phyloP scores from a whole-genome alignment of 495 filamentous ascomycete species.

The Aspergillus bridgeri region DNA sequence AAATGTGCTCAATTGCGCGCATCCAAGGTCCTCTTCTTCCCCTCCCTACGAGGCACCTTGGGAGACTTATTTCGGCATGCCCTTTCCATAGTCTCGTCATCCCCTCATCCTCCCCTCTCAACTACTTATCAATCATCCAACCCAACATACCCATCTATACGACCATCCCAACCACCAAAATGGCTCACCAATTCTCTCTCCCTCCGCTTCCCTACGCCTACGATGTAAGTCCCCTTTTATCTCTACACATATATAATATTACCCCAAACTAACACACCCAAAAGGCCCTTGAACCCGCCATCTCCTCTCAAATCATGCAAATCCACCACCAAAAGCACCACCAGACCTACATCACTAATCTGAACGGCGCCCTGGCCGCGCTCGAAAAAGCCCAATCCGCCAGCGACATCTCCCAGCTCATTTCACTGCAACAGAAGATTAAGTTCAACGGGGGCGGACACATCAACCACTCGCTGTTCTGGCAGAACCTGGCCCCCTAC shows the following conservation, averaged over 20 bases:
- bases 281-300: constrained; percentile 83
- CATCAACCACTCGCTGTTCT: constrained; percentile 91
- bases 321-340: constrained; percentile 68
- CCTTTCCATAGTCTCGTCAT: neutral
- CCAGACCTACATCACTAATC: constrained; percentile 62
- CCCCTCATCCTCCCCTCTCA: neutral
- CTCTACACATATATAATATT: neutral
- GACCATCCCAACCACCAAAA: constrained; percentile 10
- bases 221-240: constrained; percentile 29
- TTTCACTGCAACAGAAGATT: constrained; percentile 76
- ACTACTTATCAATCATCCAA: neutral
- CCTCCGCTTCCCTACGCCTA: constrained; percentile 44
- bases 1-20: constrained; percentile 20
- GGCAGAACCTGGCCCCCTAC: constrained; percentile 80
- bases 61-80: neutral
- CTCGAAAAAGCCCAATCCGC: constrained; percentile 42
- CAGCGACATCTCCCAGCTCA: constrained; percentile 55
- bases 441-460: constrained; percentile 96
- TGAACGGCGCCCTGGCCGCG: constrained; percentile 52
- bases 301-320: constrained; percentile 96
- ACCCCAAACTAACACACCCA: constrained; percentile 5
- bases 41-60: neutral
- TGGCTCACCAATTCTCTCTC: constrained; percentile 27
- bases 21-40: constrained; percentile 16
- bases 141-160: neutral